Evolutionary conservation across 495 filamentous ascomycete genomes (phyloP), one percentile per base, ranked within the genome.

Genomic region (Xylaria nigripes): DNA sequence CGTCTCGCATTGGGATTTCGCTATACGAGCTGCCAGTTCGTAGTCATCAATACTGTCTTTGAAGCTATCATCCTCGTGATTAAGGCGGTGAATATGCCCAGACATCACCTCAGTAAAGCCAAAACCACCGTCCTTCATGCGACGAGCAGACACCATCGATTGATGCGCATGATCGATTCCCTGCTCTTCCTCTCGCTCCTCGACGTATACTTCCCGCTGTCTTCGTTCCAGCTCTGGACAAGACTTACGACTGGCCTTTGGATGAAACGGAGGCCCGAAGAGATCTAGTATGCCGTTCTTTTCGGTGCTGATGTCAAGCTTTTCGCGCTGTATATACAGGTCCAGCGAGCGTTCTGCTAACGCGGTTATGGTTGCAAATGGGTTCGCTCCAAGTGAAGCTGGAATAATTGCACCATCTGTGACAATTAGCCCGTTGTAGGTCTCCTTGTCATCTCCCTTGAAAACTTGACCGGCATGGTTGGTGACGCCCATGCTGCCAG

Each of bases 281-380:
- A 72, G 60, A 54, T 80, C 63, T 15, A 82, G 68, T 42, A 71
- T 58, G 36, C 63, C 72, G 61, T 86, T 87, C 47, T 58, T 59
- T 16, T 74, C 74, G 1, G 73, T 61, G 63, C 79, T 74, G 50
- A 85, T 78, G 18, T 50, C 54, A 25, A 81, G 70, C 1, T 61
- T 58, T 12, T 70, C 50, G 32, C 68, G 63, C 52, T 62, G 54
- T 6, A 71, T 68, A 43, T 81, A 74, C 2, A 68, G 64, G 47
- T 79, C 76, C 9, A 86, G 72, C 0, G 76, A 78, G 27, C 84
- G 73, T 65, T 86, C 83, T 0, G 84, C 81, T 22, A 88, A 72
- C 18, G 84, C 82, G 0, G 83, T 76, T 34, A 86, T 86, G 2
- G 83, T 88, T 15, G 81, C 85, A 51, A 85, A 79, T n/a, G 82